These are phyloP conservation scores for Senecio squalidus DNA, from an alignment of 140 eudicot genomes.

Conservation along the genomic window DNA sequence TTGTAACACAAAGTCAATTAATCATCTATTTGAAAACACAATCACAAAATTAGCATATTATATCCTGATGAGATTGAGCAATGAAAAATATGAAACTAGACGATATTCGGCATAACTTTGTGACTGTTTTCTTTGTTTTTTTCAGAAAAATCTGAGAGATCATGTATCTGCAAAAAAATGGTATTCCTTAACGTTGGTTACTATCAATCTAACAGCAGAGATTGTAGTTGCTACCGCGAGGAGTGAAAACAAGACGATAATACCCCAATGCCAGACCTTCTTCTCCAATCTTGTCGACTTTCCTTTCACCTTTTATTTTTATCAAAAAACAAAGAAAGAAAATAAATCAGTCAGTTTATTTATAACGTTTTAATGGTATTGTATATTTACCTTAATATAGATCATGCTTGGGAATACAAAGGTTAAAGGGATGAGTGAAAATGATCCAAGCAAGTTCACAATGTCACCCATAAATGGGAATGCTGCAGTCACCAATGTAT, in stretches of 20 bases:
- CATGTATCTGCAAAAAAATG: constrained; percentile 40
- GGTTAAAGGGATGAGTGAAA: constrained; percentile 43
- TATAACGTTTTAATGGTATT: neutral
- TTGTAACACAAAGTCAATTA: neutral
- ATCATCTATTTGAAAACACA: neutral
- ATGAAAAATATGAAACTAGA: neutral
- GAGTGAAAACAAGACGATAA: constrained; percentile 36
- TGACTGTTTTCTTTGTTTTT: neutral
- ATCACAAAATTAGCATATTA: neutral
- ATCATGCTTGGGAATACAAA: constrained; percentile 56
- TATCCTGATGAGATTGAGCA: neutral
- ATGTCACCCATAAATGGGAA: constrained; percentile 62
- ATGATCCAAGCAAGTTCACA: constrained; percentile 46
- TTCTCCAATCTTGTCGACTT: constrained; percentile 34
- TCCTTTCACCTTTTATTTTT: constrained; percentile 44
- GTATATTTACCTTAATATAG: constrained; percentile 40
- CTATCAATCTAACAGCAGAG: constrained; percentile 39
- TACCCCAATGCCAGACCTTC: constrained; percentile 46
- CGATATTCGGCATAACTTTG: neutral
- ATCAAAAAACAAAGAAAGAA: neutral
- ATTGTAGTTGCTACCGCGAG: constrained; percentile 44
- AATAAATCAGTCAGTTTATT: neutral
- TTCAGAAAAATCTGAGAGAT: neutral
- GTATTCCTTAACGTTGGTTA: constrained; percentile 32
- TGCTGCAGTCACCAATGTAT: constrained; percentile 52